A percentile compares a stretch with the other conserved stretches of the same genome.
phyloP scores from a whole-genome alignment of 108 stramenopile genomes.

The Bacterosira constricta region DNA sequence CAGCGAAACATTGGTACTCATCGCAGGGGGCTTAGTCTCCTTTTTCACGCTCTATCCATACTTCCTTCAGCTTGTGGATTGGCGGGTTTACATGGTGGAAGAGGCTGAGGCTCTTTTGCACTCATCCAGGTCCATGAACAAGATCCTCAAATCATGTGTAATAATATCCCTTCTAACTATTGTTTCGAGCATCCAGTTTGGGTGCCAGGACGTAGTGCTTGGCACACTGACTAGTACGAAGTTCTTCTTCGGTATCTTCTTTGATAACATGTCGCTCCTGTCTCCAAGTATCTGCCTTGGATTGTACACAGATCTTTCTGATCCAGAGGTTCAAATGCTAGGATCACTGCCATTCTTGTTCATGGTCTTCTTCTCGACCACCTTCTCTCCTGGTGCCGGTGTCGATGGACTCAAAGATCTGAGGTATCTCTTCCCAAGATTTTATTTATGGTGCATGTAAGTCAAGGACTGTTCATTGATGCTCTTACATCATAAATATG shows the following conservation, averaged over 20 bases:
- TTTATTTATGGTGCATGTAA: conserved; percentile 74
- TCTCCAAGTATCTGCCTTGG: conserved; percentile 60
- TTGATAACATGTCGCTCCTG: conserved; percentile 54
- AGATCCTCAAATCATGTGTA: conserved; percentile 51
- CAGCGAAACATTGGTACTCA: conserved; percentile 50
- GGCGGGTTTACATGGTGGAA: conserved; percentile 65
- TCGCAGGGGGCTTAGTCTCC: conserved; percentile 56
- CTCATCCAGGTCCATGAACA: conserved; percentile 61
- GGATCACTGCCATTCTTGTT: conserved; percentile 62
- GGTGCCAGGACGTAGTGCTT: conserved; percentile 12
- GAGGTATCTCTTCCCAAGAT: conserved; percentile 65
- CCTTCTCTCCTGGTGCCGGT: conserved; percentile 66
- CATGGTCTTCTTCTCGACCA: conserved; percentile 77
- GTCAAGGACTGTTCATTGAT: too few species aligned
- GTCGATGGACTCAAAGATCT: conserved; percentile 56
- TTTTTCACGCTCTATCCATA: conserved; percentile 72
- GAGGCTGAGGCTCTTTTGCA: conserved; percentile 73
- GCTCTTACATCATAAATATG: too few species aligned
- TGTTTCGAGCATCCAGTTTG: conserved; percentile 50
- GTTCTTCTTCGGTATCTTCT: conserved; percentile 60
- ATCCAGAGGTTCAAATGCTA: conserved; percentile 63
- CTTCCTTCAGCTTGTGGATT: conserved; percentile 60
- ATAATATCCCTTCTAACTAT: conserved; percentile 43
- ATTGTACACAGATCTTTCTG: conserved; percentile 56
- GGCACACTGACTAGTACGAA: not conserved